Conservation (phyloP, 2,329 filamentous ascomycete species). For the Conoideocrella luteorostrata region DNA sequence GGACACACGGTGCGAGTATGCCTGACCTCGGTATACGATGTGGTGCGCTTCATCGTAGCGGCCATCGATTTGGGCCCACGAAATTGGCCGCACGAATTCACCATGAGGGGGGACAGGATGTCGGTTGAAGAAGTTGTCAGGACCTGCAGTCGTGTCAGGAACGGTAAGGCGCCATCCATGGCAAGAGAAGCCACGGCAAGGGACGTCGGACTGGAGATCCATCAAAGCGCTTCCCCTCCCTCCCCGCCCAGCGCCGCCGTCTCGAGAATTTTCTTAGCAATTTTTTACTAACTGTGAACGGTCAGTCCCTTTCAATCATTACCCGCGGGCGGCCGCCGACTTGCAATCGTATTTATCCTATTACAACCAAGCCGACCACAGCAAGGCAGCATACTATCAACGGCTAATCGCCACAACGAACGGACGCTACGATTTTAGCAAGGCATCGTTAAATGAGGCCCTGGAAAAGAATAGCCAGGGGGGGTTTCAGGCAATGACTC, state of each 20-base stretch:
- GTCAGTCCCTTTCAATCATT: slow-evolving; percentile 33
- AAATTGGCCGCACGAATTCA: slow-evolving; percentile 62
- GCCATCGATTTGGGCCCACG: slow-evolving; percentile 55
- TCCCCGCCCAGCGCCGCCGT: too few relatives aligned
- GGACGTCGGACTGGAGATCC: too few relatives aligned
- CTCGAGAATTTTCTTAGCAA: not conserved
- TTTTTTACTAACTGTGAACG: slow-evolving; percentile 13
- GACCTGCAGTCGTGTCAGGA: slow-evolving; percentile 41
- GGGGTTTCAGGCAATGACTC: slow-evolving; percentile 40
- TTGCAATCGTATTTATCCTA: slow-evolving; percentile 33
- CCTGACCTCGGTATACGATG: slow-evolving; percentile 63
- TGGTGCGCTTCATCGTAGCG: slow-evolving; percentile 64
- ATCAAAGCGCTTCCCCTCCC: too few relatives aligned
- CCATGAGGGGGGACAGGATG: slow-evolving; percentile 61
- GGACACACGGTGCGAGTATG: slow-evolving; percentile 50
- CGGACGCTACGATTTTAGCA: slow-evolving; percentile 58
- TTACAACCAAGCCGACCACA: slow-evolving; percentile 41
- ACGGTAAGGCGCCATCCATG: slow-evolving; percentile 30
- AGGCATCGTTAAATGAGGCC: slow-evolving; percentile 52
- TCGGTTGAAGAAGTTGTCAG: slow-evolving; percentile 53
- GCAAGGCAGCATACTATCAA: slow-evolving; percentile 48
- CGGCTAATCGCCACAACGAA: slow-evolving; percentile 62
- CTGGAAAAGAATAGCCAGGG: slow-evolving; percentile 30
- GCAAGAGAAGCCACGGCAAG: too few relatives aligned
- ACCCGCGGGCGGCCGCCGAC: slow-evolving; percentile 32